Conservation (phyloP, 805 yeast species). For the Kuraishia molischiana region DNA sequence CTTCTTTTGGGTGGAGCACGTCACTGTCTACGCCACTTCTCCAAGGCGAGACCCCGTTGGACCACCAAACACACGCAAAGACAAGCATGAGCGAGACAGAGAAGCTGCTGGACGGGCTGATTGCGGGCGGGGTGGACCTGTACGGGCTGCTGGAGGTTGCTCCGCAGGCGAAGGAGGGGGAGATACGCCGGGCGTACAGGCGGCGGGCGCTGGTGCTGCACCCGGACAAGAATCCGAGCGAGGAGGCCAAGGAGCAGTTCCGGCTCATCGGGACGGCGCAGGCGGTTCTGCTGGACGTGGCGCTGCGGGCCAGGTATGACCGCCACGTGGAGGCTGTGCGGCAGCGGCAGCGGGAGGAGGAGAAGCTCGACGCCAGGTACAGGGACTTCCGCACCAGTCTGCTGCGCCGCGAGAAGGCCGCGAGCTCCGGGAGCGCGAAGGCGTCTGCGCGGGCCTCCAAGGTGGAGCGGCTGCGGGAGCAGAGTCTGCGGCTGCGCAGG, state of each 20-base stretch:
- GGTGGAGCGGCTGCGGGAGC: conserved; percentile 9
- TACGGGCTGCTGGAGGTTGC: conserved; percentile 5
- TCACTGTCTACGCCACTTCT: too few relatives aligned
- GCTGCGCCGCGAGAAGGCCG: conserved; percentile 18
- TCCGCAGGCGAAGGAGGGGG: conserved; percentile 2
- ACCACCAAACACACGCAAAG: neutral
- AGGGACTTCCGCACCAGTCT: conserved; percentile 17
- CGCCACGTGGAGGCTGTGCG: conserved; percentile 5
- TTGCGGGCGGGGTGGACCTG: conserved; percentile 4
- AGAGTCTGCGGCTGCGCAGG: conserved; percentile 9
- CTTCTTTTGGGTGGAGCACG: too few relatives aligned
- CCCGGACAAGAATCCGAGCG: conserved; percentile 23
- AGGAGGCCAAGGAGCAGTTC: conserved; percentile 16
- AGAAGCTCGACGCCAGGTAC: conserved; percentile 7
- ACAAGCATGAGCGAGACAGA: neutral
- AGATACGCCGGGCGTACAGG: conserved; percentile 19
- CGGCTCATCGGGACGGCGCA: conserved; percentile 18
- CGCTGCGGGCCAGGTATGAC: conserved; percentile 13
- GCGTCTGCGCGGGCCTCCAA: conserved; percentile 6
- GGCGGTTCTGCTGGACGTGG: conserved; percentile 10
- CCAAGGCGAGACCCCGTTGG: too few relatives aligned
- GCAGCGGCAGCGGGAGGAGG: conserved; percentile 2
- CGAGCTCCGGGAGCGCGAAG: conserved; percentile 8
- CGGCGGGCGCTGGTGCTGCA: conserved; percentile 19
- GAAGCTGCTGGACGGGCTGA: conserved; percentile 3